A percentile compares a stretch with the other conserved stretches of the same genome.
These are phyloP conservation scores for Rutstroemia sp. DNA, from an alignment of 2,329 filamentous ascomycete genomes.

Conservation along the genomic window DNA sequence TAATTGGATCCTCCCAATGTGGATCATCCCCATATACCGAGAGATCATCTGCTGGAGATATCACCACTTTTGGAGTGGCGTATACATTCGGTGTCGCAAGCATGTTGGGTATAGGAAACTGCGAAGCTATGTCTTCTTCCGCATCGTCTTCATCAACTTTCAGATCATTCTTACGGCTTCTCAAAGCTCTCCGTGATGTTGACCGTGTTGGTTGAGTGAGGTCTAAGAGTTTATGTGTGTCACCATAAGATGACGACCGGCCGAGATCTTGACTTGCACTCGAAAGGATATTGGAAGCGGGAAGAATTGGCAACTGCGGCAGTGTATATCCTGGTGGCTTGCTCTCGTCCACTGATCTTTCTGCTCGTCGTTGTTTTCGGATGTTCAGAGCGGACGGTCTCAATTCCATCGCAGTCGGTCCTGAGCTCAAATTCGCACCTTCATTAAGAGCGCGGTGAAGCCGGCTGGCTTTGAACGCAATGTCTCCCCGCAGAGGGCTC, in stretches of 20 bases:
- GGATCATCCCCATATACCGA: conserved; percentile 7
- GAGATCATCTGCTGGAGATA: conserved; percentile 12
- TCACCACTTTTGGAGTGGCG: conserved; percentile 8
- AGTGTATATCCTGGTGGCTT: conserved; percentile 11
- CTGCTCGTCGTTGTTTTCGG: conserved; percentile 7
- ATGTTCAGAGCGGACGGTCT: conserved; percentile 10
- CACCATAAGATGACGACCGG: conserved; percentile 16
- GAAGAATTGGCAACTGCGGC: conserved; percentile 7
- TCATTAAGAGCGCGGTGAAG: background rate
- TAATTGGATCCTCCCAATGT: background rate
- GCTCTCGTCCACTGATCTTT: conserved; percentile 5
- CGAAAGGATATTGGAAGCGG: background rate
- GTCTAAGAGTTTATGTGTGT: conserved; percentile 18
- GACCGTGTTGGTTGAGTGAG: conserved; percentile 8
- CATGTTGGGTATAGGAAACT: conserved; percentile 5
- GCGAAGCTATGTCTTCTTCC: conserved; percentile 2
- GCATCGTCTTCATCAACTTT: background rate
- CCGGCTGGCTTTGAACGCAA: background rate
- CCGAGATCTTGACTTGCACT: conserved; percentile 10
- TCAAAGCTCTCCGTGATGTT: background rate
- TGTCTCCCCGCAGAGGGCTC: conserved; percentile 1
- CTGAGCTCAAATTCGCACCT: background rate
- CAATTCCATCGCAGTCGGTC: background rate
- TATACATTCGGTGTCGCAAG: conserved; percentile 4
- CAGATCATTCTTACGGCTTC: background rate